Base-by-base conservation (phyloP, 306 rosid genomes). In the Vigna angularis region DNA sequence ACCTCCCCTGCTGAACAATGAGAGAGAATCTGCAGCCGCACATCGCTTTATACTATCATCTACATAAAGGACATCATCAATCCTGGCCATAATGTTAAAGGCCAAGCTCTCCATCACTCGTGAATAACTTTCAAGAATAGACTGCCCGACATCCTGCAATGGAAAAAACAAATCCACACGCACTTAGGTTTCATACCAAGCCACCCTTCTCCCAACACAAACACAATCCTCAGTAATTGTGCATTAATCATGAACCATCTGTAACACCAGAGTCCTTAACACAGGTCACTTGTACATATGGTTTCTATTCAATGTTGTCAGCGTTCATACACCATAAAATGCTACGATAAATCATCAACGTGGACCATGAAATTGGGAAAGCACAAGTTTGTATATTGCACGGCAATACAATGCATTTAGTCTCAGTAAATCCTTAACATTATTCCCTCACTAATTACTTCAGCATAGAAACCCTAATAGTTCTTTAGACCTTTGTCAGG, bases 81-180 rank as follows among this genome's bases (percentile, higher is more conserved):
- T 92, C 77, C 98, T 86, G 48, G 98, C 97, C 94, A 89, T 92
- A 67, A 94, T 89, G 90, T 94, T 94, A 32, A 94, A 94, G 7
- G 98, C 98, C 80, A 94, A 86, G 83, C 98, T 94, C 89, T 94
- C 98, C 88, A 81, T 92, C 71, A 94, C 98, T 87, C 98, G 90
- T 4, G 98, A 94, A 88, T 94, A 94, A 83, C 98, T 94, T 85
- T 94, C 98, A 6, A 94, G 97, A 83, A 94, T 94, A 36, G 98
- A 89, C 78, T 94, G 97, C 75, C 97, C 98, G 17, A 94, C 97
- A 72, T 94, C 98, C 98, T 94, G 93, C 89, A 84, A 75, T 64
- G 26, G 83, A 72, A 68, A 77, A 58, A 66, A 40, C 0, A 58
- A 51, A 48, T 56, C 10, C 56, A 28, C 22, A n/a, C 32, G 45